A percentile compares a stretch with the other conserved stretches of the same genome.
Conservation (phyloP, 2,329 filamentous ascomycete genomes). For the Ceratocystis diversiconidia region DNA sequence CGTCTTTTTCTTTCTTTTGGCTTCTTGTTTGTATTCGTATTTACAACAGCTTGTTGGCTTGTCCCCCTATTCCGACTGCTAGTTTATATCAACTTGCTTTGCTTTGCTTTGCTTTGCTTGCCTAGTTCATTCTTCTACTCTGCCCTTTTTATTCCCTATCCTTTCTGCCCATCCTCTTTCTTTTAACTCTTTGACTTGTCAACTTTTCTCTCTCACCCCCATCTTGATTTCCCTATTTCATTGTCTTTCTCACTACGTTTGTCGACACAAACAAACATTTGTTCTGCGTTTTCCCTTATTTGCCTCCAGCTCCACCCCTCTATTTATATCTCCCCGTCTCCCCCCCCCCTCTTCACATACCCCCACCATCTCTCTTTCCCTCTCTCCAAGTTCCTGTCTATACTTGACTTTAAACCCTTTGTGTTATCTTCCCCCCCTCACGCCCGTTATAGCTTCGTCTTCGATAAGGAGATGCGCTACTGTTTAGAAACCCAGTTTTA, state of each 20-base stretch:
- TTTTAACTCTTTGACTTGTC: too few species aligned
- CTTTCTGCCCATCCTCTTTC: too few species aligned
- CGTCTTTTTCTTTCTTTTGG: not conserved
- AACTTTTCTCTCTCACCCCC: too few species aligned
- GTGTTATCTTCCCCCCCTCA: not conserved
- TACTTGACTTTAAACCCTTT: not conserved
- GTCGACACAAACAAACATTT: not conserved
- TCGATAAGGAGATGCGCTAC: not conserved
- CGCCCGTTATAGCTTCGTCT: not conserved
- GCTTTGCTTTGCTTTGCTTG: too few species aligned
- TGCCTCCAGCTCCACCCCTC: not conserved
- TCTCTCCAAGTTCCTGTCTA: not conserved
- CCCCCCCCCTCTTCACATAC: not conserved
- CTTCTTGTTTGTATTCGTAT: not conserved
- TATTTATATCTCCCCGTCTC: not conserved
- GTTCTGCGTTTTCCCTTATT: not conserved
- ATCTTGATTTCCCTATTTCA: too few species aligned
- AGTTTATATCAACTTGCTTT: not conserved
- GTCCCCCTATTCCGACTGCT: not conserved
- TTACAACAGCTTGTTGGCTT: not conserved
- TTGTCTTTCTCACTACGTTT: not conserved
- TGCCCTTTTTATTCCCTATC: not conserved
- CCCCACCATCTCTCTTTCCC: not conserved
- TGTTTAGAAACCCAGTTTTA: not conserved
- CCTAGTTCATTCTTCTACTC: not conserved